phyloP scores from a whole-genome alignment of 805 yeast species.

The Starmerella cellae region DNA sequence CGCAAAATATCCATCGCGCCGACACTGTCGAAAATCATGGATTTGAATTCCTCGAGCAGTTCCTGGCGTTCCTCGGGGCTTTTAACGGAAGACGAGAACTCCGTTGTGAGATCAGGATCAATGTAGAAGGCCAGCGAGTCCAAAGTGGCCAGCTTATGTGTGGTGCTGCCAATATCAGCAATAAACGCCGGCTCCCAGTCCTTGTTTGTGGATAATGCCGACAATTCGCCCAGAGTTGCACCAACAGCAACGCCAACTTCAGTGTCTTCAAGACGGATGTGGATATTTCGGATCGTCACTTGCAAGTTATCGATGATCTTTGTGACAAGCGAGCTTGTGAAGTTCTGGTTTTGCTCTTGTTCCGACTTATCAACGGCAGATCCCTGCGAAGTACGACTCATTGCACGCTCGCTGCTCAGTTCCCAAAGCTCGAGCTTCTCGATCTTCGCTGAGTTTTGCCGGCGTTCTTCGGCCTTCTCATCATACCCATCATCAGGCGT shows the following conservation, averaged over 20 bases:
- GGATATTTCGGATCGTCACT: conserved; percentile 80
- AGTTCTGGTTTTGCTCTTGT: conserved; percentile 59
- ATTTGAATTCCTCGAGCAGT: conserved; percentile 31
- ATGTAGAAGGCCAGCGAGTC: conserved; percentile 68
- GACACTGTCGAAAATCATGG: conserved; percentile 19
- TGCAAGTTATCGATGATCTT: conserved; percentile 89
- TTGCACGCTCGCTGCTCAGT: conserved; percentile 22
- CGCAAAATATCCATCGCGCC: conserved; percentile 39
- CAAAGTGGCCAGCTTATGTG: conserved; percentile 66
- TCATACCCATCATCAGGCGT: conserved; percentile 56
- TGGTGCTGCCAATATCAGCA: conserved; percentile 47
- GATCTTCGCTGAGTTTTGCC: conserved; percentile 53
- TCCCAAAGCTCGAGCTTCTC: conserved; percentile 56
- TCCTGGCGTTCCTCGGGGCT: conserved; percentile 26
- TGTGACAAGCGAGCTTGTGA: conserved; percentile 73
- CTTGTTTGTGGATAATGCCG: conserved; percentile 81
- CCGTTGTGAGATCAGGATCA: conserved; percentile 32
- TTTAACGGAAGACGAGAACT: conserved; percentile 28
- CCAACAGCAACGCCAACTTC: conserved; percentile 61
- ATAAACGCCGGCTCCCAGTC: conserved; percentile 79
- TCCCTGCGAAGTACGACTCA: conserved; percentile 24
- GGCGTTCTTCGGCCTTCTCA: conserved; percentile 45
- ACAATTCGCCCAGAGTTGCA: conserved; percentile 64
- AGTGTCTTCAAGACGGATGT: conserved; percentile 79
- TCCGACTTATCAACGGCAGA: conserved; percentile 23